These are phyloP conservation scores for Scutellaria galericulata DNA, from an alignment of 257 asterid species.

Conservation along the genomic window DNA sequence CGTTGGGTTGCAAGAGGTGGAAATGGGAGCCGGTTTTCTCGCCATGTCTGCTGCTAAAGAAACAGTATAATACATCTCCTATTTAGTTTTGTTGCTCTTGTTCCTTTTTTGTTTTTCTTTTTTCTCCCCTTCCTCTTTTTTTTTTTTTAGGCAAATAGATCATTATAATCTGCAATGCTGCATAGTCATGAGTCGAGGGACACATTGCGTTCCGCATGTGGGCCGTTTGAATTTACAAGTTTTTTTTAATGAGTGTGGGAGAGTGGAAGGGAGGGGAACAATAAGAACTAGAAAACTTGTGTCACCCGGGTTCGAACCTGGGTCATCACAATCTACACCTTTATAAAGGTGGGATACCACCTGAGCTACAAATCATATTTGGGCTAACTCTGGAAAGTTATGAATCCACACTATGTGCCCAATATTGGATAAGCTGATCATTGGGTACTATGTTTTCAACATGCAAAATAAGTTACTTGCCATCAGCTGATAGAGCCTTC, in stretches of 20 bases:
- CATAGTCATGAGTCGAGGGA: conserved; percentile 18
- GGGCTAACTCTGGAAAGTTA: background rate
- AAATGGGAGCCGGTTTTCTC: conserved; percentile 99
- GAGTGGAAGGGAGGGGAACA: too few relatives aligned
- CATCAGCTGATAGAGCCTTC: conserved; percentile 1
- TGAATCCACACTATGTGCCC: background rate
- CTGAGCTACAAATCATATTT: too few relatives aligned
- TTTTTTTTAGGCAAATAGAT: conserved; percentile 2
- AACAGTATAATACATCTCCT: conserved; percentile 62
- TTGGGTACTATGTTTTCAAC: background rate
- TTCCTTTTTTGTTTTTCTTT: background rate
- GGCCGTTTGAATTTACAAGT: background rate
- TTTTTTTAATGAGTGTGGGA: too few relatives aligned
- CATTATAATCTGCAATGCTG: background rate
- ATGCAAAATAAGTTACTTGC: background rate
- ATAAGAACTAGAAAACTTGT: too few relatives aligned
- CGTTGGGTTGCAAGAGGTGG: conserved; percentile 97
- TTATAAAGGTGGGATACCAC: too few relatives aligned
- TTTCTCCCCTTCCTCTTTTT: background rate
- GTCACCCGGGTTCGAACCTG: too few relatives aligned
- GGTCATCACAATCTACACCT: too few relatives aligned
- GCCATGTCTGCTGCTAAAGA: conserved; percentile 99
- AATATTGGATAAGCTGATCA: background rate
- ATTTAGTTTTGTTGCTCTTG: background rate
- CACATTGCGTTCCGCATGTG: background rate